phyloP scores from a whole-genome alignment of 805 yeast species.

The Huiozyma sinensis region DNA sequence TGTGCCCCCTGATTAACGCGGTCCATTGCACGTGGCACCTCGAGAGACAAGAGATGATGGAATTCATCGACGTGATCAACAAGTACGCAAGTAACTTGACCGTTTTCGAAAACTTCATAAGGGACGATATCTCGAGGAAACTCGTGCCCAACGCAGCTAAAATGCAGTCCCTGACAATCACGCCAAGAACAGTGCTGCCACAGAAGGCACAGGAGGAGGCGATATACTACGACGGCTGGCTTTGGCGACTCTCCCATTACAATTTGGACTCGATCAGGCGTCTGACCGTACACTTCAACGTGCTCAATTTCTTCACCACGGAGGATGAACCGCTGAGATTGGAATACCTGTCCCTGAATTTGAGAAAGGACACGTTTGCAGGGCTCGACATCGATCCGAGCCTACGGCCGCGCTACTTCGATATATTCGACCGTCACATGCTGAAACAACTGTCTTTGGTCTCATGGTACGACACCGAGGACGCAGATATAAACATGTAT shows the following conservation, averaged over 20 bases:
- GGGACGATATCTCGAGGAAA: conserved; percentile 8
- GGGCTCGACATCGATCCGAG: conserved; percentile 5
- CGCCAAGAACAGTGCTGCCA: conserved; percentile 21
- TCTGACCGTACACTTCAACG: conserved; percentile 20
- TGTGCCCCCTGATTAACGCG: conserved; percentile 15
- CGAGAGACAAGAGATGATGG: conserved; percentile 8
- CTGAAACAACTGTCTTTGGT: conserved; percentile 27
- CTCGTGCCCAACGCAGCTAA: conserved; percentile 8
- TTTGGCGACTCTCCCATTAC: conserved; percentile 7
- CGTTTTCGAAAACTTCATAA: conserved; percentile 18
- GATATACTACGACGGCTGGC: conserved; percentile 9
- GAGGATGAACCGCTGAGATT: conserved; percentile 13
- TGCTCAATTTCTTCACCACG: conserved; percentile 16
- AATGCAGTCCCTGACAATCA: conserved; percentile 14
- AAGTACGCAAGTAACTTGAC: conserved; percentile 12
- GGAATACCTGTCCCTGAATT: conserved; percentile 15
- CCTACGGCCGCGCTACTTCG: conserved; percentile 11
- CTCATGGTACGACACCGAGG: conserved; percentile 28
- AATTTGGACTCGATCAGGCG: conserved; percentile 13
- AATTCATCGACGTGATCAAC: conserved; percentile 11
- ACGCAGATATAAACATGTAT: conserved; percentile 12
- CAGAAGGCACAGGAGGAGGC: conserved; percentile 6
- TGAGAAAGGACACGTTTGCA: conserved; percentile 21
- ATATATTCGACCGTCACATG: conserved; percentile 23
- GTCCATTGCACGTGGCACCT: conserved; percentile 27